These are phyloP conservation scores for Stylosanthes scabra DNA, from an alignment of 331 rosid species.

Conservation along the genomic window DNA sequence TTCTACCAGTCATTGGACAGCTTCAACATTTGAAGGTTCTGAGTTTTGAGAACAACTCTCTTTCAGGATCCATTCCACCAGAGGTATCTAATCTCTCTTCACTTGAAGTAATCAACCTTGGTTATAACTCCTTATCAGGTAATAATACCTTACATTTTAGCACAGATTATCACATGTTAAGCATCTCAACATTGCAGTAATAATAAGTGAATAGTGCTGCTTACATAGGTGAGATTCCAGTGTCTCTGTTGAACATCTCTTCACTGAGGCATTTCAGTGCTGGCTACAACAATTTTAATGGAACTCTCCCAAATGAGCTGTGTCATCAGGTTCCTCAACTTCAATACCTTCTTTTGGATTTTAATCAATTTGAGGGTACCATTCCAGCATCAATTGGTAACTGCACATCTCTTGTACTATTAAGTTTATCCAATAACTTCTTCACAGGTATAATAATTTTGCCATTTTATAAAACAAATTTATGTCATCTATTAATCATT, in stretches of 20 bases:
- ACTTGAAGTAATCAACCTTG: slow-evolving; percentile 1
- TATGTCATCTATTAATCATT: background rate
- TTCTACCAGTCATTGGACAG: slow-evolving; percentile 36
- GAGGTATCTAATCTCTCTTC: slow-evolving; percentile 26
- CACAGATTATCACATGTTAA: background rate
- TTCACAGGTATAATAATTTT: slow-evolving; percentile 27
- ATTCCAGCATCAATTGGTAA: slow-evolving; percentile 41
- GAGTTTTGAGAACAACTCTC: background rate
- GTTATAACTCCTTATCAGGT: slow-evolving; percentile 17
- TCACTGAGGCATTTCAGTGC: slow-evolving; percentile 7
- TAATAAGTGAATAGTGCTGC: background rate
- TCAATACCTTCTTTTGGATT: background rate
- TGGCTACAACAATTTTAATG: slow-evolving; percentile 11
- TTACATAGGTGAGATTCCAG: slow-evolving; percentile 41
- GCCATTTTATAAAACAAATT: background rate
- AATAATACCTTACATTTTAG: background rate
- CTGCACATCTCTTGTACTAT: slow-evolving; percentile 8
- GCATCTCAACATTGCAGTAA: background rate
- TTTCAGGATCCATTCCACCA: slow-evolving; percentile 12
- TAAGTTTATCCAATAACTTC: background rate
- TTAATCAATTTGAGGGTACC: slow-evolving; percentile 31
- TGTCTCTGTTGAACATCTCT: slow-evolving; percentile 31
- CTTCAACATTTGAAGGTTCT: slow-evolving; percentile 11
- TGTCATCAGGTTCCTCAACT: slow-evolving; percentile 37
- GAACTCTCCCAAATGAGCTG: slow-evolving; percentile 25